Conservation (phyloP, 371 early-diverging fungal genomes). For the Gilbertella persicaria region DNA sequence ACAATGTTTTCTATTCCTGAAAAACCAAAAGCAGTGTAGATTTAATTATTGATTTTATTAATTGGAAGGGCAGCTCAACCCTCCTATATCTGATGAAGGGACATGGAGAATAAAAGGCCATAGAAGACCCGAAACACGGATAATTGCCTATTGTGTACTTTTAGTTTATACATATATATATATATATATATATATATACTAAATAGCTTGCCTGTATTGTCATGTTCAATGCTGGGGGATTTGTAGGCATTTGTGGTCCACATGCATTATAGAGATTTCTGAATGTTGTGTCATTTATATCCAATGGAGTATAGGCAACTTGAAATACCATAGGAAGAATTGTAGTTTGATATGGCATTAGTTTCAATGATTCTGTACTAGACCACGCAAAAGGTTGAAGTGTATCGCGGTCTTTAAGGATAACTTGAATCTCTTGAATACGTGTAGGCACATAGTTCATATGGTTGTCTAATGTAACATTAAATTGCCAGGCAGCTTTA, state of each 20-base stretch:
- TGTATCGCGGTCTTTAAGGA: slow-evolving; percentile 21
- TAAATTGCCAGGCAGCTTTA: slow-evolving; percentile 22
- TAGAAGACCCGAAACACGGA: slow-evolving; percentile 18
- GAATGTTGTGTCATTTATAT: slow-evolving; percentile 20
- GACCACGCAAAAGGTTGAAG: slow-evolving; percentile 20
- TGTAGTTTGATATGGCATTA: slow-evolving; percentile 9
- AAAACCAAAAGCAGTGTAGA: slow-evolving; percentile 1
- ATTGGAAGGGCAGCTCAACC: slow-evolving; percentile 25
- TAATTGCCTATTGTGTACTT: slow-evolving; percentile 13
- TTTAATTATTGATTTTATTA: slow-evolving; percentile 2
- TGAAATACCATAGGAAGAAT: slow-evolving; percentile 1
- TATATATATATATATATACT: background rate
- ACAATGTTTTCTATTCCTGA: slow-evolving; percentile 5
- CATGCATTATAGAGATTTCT: slow-evolving; percentile 32
- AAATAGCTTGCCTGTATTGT: slow-evolving; percentile 23
- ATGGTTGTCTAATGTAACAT: slow-evolving; percentile 25
- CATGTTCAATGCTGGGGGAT: slow-evolving; percentile 22
- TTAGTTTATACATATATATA: background rate
- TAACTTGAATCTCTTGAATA: slow-evolving; percentile 14
- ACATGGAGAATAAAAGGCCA: slow-evolving; percentile 13
- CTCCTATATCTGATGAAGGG: slow-evolving; percentile 12
- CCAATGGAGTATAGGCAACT: slow-evolving; percentile 21
- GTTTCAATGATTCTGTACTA: slow-evolving; percentile 5
- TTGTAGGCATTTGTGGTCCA: slow-evolving; percentile 28
- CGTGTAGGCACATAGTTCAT: slow-evolving; percentile 24